Conservation (phyloP, 441 rosid species). For the Hypseocharis bilobata region DNA sequence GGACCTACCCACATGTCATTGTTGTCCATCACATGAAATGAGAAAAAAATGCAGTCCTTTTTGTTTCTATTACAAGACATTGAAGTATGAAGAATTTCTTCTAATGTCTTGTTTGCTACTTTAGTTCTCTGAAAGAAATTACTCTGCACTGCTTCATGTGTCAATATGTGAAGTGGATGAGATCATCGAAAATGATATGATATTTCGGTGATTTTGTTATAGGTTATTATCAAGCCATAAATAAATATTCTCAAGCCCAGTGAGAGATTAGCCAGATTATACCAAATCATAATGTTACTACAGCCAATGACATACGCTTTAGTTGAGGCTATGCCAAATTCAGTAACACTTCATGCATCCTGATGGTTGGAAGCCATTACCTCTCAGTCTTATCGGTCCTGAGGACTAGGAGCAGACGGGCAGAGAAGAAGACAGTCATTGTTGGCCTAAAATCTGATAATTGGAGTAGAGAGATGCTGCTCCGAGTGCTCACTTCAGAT, state of each 20-base stretch:
- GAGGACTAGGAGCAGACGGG: slow-evolving; percentile 10
- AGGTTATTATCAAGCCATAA: background rate
- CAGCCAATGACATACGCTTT: background rate
- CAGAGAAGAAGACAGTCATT: slow-evolving; percentile 24
- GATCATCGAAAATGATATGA: no score
- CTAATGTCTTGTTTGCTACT: no score
- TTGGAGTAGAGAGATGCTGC: slow-evolving; percentile 28
- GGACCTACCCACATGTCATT: no score
- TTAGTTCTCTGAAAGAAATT: no score
- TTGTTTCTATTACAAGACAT: no score
- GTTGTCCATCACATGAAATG: no score
- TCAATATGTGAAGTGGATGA: no score
- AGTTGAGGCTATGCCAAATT: background rate
- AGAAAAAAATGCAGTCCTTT: no score
- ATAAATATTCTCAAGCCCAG: no score
- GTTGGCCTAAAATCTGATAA: slow-evolving; percentile 32
- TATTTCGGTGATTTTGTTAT: no score
- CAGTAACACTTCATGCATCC: background rate
- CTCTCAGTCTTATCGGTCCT: slow-evolving; percentile 12
- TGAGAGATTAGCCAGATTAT: background rate
- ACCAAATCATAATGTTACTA: background rate
- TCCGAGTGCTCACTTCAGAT: slow-evolving; percentile 18
- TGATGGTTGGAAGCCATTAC: slow-evolving; percentile 3
- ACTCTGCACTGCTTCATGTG: no score
- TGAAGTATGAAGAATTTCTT: no score